phyloP scores from a whole-genome alignment of 805 yeast species.

The Myxozyma geophila region DNA sequence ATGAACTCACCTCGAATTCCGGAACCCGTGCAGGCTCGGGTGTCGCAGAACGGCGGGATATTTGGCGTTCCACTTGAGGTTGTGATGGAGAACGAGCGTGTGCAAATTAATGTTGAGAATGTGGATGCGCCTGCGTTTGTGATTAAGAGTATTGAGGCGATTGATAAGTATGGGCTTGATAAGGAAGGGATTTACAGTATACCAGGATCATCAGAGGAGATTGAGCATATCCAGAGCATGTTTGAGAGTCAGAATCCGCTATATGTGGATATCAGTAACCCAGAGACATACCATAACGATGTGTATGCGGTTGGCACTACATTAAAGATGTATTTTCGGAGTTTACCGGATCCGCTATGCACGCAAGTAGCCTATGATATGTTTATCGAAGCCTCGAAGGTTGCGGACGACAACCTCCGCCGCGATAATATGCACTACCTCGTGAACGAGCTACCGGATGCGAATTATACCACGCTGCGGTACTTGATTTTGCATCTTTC shows the following conservation, averaged over 20 bases:
- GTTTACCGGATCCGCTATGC: constrained; percentile 84
- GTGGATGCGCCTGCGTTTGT: constrained; percentile 92
- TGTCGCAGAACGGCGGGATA: constrained; percentile 42
- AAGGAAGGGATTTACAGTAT: constrained; percentile 90
- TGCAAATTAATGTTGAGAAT: constrained; percentile 20
- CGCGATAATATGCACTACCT: constrained; percentile 81
- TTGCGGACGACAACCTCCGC: constrained; percentile 62
- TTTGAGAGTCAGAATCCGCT: constrained; percentile 55
- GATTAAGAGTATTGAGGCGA: constrained; percentile 80
- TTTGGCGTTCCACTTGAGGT: constrained; percentile 86
- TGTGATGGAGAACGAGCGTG: constrained; percentile 74
- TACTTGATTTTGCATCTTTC: constrained; percentile 83
- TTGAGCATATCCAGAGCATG: constrained; percentile 70
- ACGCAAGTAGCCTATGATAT: constrained; percentile 64
- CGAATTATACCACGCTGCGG: constrained; percentile 89
- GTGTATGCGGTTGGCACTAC: constrained; percentile 86
- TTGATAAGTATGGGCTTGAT: constrained; percentile 82
- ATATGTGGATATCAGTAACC: constrained; percentile 62
- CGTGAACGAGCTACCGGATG: constrained; percentile 89
- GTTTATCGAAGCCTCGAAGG: constrained; percentile 72
- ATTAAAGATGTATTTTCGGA: constrained; percentile 78
- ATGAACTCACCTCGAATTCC: neutral
- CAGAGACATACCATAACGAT: constrained; percentile 70
- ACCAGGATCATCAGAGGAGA: constrained; percentile 75
- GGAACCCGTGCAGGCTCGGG: neutral